Evolutionary conservation across 768 basidiomycete genomes (phyloP), one percentile per base, ranked within the genome.

Genomic region (Suillus cothurnatus): DNA sequence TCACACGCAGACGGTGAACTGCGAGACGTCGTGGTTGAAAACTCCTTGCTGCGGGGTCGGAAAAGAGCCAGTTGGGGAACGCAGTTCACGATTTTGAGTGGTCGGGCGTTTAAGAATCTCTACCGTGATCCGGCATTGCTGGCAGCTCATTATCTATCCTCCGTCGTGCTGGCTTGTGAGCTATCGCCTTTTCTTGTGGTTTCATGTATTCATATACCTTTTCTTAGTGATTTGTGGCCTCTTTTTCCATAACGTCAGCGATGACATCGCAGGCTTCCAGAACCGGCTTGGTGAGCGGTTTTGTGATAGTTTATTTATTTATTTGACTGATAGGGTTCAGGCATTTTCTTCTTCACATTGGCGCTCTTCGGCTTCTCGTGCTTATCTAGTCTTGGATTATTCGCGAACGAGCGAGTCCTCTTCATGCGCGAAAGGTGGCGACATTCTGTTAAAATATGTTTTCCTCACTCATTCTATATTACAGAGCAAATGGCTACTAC

Each of bases 261-360:
- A 95, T 73, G 96, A 98, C 78, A 98, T 99, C 59, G 89, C 93
- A 7, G 97, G 97, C 6, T 97, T 99, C 88, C 97, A 99, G 82
- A 96, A 97, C 72, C 85, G 95, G 68, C 82, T 96, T 65, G 94
- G 92, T 88, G 68, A n/a, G 80, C 50, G 70, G 8, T 19, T 17
- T 36, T 41, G 6, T 41, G 39, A 14, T 28, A 28, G 23, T 31
- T 65, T 45, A 11, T 21, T 65, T 50, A 11, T 55, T 43, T 52
- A 34, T 26, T 17, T 61, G 31, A 14, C 47, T 38, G 9, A 31
- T 63, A 56, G 11, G 41, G 26, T 61, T 28, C 76, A 86, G 93
- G 96, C 11, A 85, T 98, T 61, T 98, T 99, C 87, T 96, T 99
- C 83, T 99, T 99, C 79, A 90, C 95, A 4, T 82, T 99, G n/a